phyloP scores from a whole-genome alignment of 495 filamentous ascomycete genomes.

The Eremomyces bilateralis region DNA sequence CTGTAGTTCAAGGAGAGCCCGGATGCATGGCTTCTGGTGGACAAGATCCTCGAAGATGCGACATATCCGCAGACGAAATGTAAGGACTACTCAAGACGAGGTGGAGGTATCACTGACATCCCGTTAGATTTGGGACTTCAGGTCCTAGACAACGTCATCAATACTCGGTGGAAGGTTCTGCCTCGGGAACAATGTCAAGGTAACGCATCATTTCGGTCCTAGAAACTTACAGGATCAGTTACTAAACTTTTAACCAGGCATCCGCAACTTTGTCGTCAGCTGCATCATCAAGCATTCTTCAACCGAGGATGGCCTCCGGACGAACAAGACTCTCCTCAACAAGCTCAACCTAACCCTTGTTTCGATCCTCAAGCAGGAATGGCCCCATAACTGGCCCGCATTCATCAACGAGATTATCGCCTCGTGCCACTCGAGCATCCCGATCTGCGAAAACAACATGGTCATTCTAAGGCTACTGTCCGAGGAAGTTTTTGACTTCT shows the following conservation, averaged over 20 bases:
- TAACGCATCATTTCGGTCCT: conserved; percentile 14
- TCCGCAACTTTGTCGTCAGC: conserved; percentile 95
- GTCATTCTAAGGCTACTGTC: conserved; percentile 85
- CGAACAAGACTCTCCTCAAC: conserved; percentile 73
- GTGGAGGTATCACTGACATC: conserved; percentile 2
- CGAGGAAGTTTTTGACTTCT: conserved; percentile 97
- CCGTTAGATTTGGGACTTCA: conserved; percentile 72
- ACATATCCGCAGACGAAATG: conserved; percentile 93
- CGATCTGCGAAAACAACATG: conserved; percentile 99
- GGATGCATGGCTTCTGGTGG: conserved; percentile 91
- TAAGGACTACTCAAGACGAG: conserved; percentile 22
- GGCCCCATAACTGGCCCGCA: conserved; percentile 99
- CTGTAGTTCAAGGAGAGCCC: conserved; percentile 91
- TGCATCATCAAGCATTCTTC: conserved; percentile 86
- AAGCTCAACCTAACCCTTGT: conserved; percentile 96
- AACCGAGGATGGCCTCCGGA: conserved; percentile 64
- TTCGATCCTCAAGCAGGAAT: conserved; percentile 96
- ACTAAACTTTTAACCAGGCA: too few relatives aligned
- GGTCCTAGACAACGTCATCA: conserved; percentile 93
- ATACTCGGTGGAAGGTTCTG: conserved; percentile 96
- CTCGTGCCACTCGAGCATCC: conserved; percentile 79
- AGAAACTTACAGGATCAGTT: background rate
- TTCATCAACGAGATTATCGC: conserved; percentile 99
- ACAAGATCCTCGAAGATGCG: conserved; percentile 79
- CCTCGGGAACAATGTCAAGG: conserved; percentile 90